Conservation (phyloP, 2,329 filamentous ascomycete species). For the Colletotrichum acutatum region DNA sequence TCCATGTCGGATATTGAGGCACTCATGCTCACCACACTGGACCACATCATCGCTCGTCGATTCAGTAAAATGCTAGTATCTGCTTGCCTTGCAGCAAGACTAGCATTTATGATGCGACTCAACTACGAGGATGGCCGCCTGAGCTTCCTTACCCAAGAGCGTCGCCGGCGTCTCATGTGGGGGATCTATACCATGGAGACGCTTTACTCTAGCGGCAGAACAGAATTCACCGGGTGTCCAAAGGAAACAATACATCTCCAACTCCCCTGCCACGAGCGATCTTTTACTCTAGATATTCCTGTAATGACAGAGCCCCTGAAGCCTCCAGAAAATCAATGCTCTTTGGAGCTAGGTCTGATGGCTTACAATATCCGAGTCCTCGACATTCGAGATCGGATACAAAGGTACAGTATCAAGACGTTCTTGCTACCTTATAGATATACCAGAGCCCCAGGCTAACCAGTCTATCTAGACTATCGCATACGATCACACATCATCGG, state of each 20-base stretch:
- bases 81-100: slow-evolving; percentile 28
- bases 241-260: slow-evolving; percentile 26
- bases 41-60: slow-evolving; percentile 37
- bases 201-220: slow-evolving; percentile 24
- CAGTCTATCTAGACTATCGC: slow-evolving; percentile 25
- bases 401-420: background rate
- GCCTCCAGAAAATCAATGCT: background rate
- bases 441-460: background rate
- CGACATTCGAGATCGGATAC: slow-evolving; percentile 29
- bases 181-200: slow-evolving; percentile 36
- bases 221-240: slow-evolving; percentile 23
- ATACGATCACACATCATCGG: slow-evolving; percentile 38
- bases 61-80: slow-evolving; percentile 40
- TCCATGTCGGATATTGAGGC: slow-evolving; percentile 38
- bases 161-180: slow-evolving; percentile 39
- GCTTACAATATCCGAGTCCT: slow-evolving; percentile 27
- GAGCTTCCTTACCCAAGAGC: slow-evolving; percentile 36
- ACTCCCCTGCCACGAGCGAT: slow-evolving; percentile 24
- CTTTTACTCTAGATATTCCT: slow-evolving; percentile 25
- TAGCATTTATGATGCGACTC: slow-evolving; percentile 38
- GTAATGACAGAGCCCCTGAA: slow-evolving; percentile 20
- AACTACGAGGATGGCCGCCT: slow-evolving; percentile 37
- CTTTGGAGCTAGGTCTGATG: slow-evolving; percentile 17
- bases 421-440: background rate
- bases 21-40: slow-evolving; percentile 37